Evolutionary conservation across 2,329 filamentous ascomycete genomes (phyloP).

Genomic region (Lachnellula cervina): DNA sequence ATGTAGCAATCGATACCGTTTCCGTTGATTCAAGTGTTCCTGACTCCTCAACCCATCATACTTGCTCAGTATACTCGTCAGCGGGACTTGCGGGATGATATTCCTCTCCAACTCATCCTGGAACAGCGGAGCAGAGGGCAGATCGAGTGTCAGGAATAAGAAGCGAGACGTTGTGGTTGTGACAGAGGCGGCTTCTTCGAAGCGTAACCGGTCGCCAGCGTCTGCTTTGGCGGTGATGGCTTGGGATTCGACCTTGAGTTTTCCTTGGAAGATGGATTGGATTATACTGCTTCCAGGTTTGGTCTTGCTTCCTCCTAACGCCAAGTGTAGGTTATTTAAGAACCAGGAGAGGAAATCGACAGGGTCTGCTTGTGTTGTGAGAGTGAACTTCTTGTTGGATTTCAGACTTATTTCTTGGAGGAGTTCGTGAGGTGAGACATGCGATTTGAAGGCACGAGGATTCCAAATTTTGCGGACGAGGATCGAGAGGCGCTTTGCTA

Average conservation of each 20-base stretch:
- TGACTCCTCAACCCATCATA: constrained; percentile 87
- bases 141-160: constrained; percentile 86
- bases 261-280: constrained; percentile 90
- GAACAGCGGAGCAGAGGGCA: constrained; percentile 88
- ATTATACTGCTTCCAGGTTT: constrained; percentile 82
- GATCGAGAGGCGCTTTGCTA: constrained; percentile 82
- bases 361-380: constrained; percentile 88
- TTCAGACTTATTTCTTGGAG: constrained; percentile 89
- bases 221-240: constrained; percentile 89
- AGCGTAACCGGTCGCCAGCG: constrained; percentile 78
- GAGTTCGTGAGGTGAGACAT: constrained; percentile 95
- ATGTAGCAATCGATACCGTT: constrained; percentile 83
- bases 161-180: constrained; percentile 74
- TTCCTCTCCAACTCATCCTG: constrained; percentile 92
- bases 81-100: constrained; percentile 88
- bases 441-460: constrained; percentile 87
- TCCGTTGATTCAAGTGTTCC: constrained; percentile 82
- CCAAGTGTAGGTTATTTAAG: constrained; percentile 88
- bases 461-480: constrained; percentile 98
- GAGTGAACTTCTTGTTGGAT: constrained; percentile 87
- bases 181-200: constrained; percentile 83
- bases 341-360: constrained; percentile 98
- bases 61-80: constrained; percentile 79
- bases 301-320: constrained; percentile 82
- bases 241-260: constrained; percentile 87